A percentile compares a stretch with the other conserved stretches of the same genome.
These are phyloP conservation scores for Talinum fruticosum DNA, from an alignment of 148 eudicot species.

Conservation along the genomic window DNA sequence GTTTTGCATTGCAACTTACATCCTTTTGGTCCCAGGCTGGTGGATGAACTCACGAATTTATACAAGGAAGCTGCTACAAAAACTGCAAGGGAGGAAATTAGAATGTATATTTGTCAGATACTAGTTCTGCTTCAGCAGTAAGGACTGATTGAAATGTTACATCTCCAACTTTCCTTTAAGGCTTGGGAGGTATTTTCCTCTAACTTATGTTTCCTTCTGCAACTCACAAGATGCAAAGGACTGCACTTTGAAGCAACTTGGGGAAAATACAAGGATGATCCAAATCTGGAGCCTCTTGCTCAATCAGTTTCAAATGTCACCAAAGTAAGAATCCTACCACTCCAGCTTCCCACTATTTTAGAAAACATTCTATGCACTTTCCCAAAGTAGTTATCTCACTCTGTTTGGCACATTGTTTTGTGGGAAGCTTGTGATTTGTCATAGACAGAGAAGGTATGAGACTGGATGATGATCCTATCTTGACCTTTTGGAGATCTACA, in stretches of 20 bases:
- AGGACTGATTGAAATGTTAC: slow-evolving; percentile 23
- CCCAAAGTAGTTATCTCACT: background rate
- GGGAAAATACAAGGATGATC: slow-evolving; percentile 79
- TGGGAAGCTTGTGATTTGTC: background rate
- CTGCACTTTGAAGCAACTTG: slow-evolving; percentile 67
- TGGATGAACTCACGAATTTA: slow-evolving; percentile 66
- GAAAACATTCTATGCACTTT: background rate
- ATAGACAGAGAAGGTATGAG: too few relatives aligned
- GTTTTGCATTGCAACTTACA: background rate
- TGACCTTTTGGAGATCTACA: background rate
- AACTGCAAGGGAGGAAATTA: slow-evolving; percentile 69
- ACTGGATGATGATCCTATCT: too few relatives aligned
- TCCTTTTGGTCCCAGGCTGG: slow-evolving; percentile 49
- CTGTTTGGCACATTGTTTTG: background rate
- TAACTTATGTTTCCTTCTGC: slow-evolving; percentile 6
- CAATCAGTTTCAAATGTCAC: slow-evolving; percentile 29
- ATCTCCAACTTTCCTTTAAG: background rate
- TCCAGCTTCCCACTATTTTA: background rate
- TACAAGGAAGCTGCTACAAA: slow-evolving; percentile 75
- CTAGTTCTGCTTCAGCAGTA: slow-evolving; percentile 67
- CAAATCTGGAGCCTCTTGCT: slow-evolving; percentile 54
- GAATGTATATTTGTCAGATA: slow-evolving; percentile 49
- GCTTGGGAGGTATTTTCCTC: background rate
- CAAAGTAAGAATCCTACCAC: slow-evolving; percentile 23
- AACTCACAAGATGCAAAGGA: slow-evolving; percentile 55